These are phyloP conservation scores for Thalassiosira oceanica DNA, from an alignment of 352 stramenopile genomes.

Conservation along the genomic window DNA sequence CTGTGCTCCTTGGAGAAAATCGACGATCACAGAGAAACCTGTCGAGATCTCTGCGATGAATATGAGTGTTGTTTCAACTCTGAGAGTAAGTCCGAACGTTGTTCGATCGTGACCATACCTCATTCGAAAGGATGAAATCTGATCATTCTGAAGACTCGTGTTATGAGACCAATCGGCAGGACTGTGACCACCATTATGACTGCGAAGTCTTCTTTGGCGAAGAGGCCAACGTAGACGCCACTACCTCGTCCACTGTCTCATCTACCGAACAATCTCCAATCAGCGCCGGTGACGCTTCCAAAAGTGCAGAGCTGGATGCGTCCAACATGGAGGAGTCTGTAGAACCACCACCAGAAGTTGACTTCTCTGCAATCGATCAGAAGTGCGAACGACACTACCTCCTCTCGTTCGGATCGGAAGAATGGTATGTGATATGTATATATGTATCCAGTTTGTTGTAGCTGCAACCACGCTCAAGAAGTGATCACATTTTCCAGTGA, in stretches of 20 bases:
- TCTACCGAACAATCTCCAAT: background rate
- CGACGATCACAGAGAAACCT: slow-evolving; percentile 7
- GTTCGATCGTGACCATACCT: no score
- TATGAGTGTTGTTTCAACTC: slow-evolving; percentile 23
- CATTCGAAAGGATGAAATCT: no score
- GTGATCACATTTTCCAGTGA: no score
- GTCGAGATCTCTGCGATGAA: slow-evolving; percentile 8
- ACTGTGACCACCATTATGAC: slow-evolving; percentile 14
- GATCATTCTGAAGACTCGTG: slow-evolving; percentile 1
- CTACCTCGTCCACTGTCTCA: no score
- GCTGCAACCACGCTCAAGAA: no score
- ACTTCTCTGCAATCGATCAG: background rate
- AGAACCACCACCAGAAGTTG: background rate
- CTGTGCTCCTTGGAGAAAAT: background rate
- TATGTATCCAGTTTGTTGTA: no score
- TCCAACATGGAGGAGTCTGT: background rate
- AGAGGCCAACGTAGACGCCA: background rate
- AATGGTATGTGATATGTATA: no score
- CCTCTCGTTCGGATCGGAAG: no score
- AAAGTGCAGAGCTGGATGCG: background rate
- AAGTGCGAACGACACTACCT: background rate
- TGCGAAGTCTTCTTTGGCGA: slow-evolving; percentile 23
- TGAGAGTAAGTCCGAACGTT: no score
- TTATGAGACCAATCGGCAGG: background rate
- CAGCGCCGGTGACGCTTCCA: background rate